Evolutionary conservation across 306 rosid species (phyloP).

Genomic region (Benincasa hispida): DNA sequence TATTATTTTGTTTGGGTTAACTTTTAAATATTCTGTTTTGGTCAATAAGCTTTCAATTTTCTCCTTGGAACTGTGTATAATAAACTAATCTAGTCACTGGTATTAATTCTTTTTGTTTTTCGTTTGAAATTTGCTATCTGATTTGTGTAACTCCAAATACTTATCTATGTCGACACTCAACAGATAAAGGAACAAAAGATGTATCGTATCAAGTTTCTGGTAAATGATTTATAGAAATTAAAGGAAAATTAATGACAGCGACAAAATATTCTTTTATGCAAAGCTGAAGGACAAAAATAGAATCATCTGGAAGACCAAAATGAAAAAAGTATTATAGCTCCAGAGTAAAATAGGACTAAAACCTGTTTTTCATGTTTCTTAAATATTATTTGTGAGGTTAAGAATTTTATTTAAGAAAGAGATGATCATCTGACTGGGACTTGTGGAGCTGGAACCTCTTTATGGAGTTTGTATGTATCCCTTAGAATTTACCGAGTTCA

Average conservation of each 20-base stretch:
- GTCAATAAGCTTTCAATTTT: not conserved
- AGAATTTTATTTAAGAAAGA: not conserved
- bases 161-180: not conserved
- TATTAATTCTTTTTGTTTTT: not conserved
- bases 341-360: not conserved
- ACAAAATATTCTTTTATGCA: not conserved
- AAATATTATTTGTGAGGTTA: not conserved
- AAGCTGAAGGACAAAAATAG: not conserved
- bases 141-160: not conserved
- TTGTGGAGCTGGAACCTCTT: slow-evolving; percentile 12
- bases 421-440: not conserved
- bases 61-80: not conserved
- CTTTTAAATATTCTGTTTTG: not conserved
- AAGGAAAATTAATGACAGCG: not conserved
- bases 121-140: not conserved
- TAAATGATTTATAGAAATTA: not conserved
- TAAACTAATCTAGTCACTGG: not conserved
- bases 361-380: not conserved
- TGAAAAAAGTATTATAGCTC: not conserved
- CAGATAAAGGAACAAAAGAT: not conserved
- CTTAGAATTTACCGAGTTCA: slow-evolving; percentile 9
- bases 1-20: not conserved
- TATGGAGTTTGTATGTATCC: slow-evolving; percentile 12
- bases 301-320: not conserved
- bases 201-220: not conserved